A percentile compares a stretch with the other conserved stretches of the same genome.
Conservation (phyloP, 2,329 filamentous ascomycete genomes). For the Microcyclospora tardicrescens region DNA sequence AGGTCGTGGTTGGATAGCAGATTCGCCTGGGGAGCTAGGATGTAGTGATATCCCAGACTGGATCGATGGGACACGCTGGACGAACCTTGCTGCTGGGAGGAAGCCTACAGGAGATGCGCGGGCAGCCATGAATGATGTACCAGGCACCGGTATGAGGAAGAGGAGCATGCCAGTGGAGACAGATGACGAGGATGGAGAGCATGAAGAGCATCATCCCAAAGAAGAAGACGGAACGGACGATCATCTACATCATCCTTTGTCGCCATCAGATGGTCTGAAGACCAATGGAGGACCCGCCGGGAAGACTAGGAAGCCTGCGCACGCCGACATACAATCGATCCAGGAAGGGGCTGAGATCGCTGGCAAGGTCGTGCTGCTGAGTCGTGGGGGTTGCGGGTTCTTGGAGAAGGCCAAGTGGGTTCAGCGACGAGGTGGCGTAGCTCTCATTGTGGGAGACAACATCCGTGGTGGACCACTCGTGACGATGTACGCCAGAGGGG, state of each 20-base stretch:
- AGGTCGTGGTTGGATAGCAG: constrained; percentile 36
- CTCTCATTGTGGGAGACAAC: constrained; percentile 88
- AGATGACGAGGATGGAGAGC: constrained; percentile 9
- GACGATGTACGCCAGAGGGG: constrained; percentile 96
- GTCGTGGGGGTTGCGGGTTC: constrained; percentile 89
- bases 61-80: constrained; percentile 44
- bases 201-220: constrained; percentile 8
- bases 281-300: constrained; percentile 22
- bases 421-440: constrained; percentile 76
- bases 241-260: constrained; percentile 53
- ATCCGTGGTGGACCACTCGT: constrained; percentile 77
- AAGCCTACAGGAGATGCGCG: constrained; percentile 11
- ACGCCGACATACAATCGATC: constrained; percentile 82
- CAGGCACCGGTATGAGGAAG: constrained; percentile 11
- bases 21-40: constrained; percentile 70
- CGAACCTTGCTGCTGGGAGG: constrained; percentile 22
- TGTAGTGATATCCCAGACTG: constrained; percentile 92
- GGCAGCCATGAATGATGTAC: constrained; percentile 4
- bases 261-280: constrained; percentile 29
- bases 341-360: constrained; percentile 87
- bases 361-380: constrained; percentile 84
- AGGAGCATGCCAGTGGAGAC: constrained; percentile 6
- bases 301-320: constrained; percentile 30
- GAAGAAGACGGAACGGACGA: constrained; percentile 72
- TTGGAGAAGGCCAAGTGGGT: constrained; percentile 96